phyloP scores from a whole-genome alignment of 179 eudicot species.

The Dionaea muscipula region DNA sequence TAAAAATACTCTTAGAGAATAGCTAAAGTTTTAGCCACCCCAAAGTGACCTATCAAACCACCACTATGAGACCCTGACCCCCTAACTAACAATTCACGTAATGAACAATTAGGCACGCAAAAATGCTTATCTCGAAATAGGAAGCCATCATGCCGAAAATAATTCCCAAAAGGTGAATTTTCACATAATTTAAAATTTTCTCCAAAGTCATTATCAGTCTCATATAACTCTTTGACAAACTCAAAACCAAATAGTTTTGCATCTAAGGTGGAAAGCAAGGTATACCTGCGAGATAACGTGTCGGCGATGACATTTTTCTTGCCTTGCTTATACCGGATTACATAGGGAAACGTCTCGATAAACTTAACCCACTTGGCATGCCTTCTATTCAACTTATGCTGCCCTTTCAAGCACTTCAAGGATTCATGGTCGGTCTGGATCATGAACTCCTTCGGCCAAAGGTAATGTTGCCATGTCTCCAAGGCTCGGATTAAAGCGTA shows the following conservation, averaged over 20 bases:
- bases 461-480: no score
- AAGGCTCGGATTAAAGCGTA: slow-evolving; percentile 5
- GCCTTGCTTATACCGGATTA: no score
- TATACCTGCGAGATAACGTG: background rate
- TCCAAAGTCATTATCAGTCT: background rate
- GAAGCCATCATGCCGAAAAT: slow-evolving; percentile 7
- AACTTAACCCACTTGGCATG: background rate
- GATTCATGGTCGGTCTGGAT: no score
- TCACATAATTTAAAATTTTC: background rate
- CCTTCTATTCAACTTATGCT: background rate
- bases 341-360: no score
- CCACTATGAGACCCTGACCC: no score
- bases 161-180: background rate
- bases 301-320: background rate
- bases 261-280: background rate
- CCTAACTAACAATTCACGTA: slow-evolving; percentile 1
- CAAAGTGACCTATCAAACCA: no score
- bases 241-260: background rate
- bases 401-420: no score
- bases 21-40: background rate
- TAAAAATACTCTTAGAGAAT: no score
- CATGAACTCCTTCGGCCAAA: no score
- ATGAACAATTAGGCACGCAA: slow-evolving; percentile 1
- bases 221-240: background rate
- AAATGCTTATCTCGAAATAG: no score